Conservation (phyloP, 768 basidiomycete genomes). For the Hortiboletus flavorubellus region DNA sequence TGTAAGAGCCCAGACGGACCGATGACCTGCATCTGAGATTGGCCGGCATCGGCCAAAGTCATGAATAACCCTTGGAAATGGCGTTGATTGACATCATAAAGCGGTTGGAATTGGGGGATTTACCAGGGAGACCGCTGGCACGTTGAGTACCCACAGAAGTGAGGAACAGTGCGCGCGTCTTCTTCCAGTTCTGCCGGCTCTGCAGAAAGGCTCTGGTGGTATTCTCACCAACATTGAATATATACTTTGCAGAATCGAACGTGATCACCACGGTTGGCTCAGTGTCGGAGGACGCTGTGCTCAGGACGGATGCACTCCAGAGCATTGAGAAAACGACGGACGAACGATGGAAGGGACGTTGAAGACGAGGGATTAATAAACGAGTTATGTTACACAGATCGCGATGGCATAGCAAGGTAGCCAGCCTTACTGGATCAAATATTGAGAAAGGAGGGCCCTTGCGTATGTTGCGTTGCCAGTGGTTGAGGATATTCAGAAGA, state of each 20-base stretch:
- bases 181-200: constrained; percentile 61
- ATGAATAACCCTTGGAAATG: constrained; percentile 61
- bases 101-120: constrained; percentile 1
- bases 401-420: constrained; percentile 26
- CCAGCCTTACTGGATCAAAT: constrained; percentile 17
- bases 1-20: constrained; percentile 78
- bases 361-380: constrained; percentile 4
- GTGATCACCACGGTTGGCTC: constrained; percentile 72
- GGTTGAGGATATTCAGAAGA: not conserved
- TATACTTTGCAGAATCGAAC: constrained; percentile 77
- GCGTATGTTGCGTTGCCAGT: not conserved
- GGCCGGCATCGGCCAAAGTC: constrained; percentile 72
- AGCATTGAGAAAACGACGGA: constrained; percentile 37
- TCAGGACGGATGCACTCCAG: constrained; percentile 64
- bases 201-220: constrained; percentile 72
- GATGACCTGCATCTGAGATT: constrained; percentile 52
- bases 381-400: constrained; percentile 23
- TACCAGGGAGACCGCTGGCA: constrained; percentile 73
- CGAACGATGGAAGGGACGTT: constrained; percentile 15
- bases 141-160: constrained; percentile 61
- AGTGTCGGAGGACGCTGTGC: constrained; percentile 67
- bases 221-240: constrained; percentile 87
- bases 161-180: constrained; percentile 68
- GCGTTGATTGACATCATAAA: not conserved
- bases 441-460: not conserved